Conservation (phyloP, 768 basidiomycete species). For the Macrocybe gigantea region DNA sequence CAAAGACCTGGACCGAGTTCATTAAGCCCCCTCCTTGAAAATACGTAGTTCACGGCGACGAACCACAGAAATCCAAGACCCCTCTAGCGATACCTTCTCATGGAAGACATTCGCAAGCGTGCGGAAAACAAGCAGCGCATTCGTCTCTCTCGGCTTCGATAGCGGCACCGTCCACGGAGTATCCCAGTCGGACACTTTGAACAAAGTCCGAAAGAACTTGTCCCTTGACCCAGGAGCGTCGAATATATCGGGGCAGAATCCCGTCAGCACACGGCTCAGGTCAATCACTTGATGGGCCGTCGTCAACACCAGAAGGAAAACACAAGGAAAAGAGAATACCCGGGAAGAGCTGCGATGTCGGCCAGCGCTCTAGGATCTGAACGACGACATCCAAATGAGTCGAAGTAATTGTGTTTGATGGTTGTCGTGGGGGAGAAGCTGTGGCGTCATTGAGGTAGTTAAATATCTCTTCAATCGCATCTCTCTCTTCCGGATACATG, state of each 20-base stretch:
- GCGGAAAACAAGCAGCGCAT: slow-evolving; percentile 73
- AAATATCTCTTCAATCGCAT: slow-evolving; percentile 57
- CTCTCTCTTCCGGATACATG: slow-evolving; percentile 60
- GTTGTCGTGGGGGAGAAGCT: slow-evolving; percentile 24
- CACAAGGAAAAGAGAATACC: slow-evolving; percentile 29
- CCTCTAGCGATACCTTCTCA: slow-evolving; percentile 40
- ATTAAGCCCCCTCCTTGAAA: not conserved
- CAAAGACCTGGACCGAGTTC: slow-evolving; percentile 44
- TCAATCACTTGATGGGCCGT: slow-evolving; percentile 62
- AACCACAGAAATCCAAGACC: slow-evolving; percentile 49
- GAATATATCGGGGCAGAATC: slow-evolving; percentile 52
- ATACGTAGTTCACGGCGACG: slow-evolving; percentile 4
- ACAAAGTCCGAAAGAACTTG: slow-evolving; percentile 54
- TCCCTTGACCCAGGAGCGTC: slow-evolving; percentile 35
- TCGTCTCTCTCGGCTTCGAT: slow-evolving; percentile 76
- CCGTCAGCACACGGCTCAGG: slow-evolving; percentile 70
- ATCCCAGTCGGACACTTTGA: slow-evolving; percentile 65
- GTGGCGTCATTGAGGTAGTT: slow-evolving; percentile 47
- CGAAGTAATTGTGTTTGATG: slow-evolving; percentile 29
- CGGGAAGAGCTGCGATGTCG: slow-evolving; percentile 65
- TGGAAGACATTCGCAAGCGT: slow-evolving; percentile 77
- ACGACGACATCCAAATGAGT: slow-evolving; percentile 58
- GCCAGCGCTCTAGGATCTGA: slow-evolving; percentile 70
- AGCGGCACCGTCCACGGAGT: slow-evolving; percentile 48
- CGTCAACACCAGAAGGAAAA: not conserved